A percentile compares a stretch with the other conserved stretches of the same genome.
These are phyloP conservation scores for Conticribra weissflogii DNA, from an alignment of 108 stramenopile genomes.

Conservation along the genomic window DNA sequence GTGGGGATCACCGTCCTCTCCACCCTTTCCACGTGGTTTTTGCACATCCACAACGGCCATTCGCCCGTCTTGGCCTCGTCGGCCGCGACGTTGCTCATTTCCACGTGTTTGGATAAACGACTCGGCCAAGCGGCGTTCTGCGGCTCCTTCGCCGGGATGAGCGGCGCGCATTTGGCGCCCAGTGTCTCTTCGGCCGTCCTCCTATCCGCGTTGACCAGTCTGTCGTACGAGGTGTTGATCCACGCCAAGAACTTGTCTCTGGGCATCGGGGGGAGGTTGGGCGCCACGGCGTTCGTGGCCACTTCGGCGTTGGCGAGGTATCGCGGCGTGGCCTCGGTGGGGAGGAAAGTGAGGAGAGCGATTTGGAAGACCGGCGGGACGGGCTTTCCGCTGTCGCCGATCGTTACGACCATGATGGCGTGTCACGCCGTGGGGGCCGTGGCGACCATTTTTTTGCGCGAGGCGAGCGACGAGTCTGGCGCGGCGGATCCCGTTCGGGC, in stretches of 20 bases:
- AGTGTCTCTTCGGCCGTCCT: conserved; percentile 26
- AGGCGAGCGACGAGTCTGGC: conserved; percentile 56
- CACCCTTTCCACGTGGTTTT: conserved; percentile 53
- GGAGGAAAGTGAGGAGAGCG: conserved; percentile 38
- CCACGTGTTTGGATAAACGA: conserved; percentile 40
- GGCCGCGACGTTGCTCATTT: conserved; percentile 45
- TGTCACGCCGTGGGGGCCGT: conserved; percentile 60
- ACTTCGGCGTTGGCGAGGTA: conserved; percentile 50
- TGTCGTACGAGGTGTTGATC: conserved; percentile 55
- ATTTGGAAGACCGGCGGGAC: conserved; percentile 29
- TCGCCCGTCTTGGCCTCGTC: conserved; percentile 57
- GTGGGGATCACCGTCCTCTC: conserved; percentile 28
- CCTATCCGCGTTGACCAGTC: conserved; percentile 42
- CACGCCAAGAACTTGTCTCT: conserved; percentile 43
- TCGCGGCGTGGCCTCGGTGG: conserved; percentile 39
- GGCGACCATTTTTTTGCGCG: conserved; percentile 64
- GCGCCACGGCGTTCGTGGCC: conserved; percentile 62
- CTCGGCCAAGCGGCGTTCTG: conserved; percentile 66
- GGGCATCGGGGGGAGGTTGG: conserved; percentile 59
- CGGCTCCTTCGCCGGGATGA: conserved; percentile 70
- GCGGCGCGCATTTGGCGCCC: conserved; percentile 31
- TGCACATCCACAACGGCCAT: conserved; percentile 35
- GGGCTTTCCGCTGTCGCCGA: conserved; percentile 17
- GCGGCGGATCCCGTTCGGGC: conserved; percentile 68
- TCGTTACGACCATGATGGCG: conserved; percentile 36